Percentiles rank a stretch among this genome's conserved stretches.
Conservation (phyloP, 176 grass and related monocot genomes). For the Bonia amplexicaulis region DNA sequence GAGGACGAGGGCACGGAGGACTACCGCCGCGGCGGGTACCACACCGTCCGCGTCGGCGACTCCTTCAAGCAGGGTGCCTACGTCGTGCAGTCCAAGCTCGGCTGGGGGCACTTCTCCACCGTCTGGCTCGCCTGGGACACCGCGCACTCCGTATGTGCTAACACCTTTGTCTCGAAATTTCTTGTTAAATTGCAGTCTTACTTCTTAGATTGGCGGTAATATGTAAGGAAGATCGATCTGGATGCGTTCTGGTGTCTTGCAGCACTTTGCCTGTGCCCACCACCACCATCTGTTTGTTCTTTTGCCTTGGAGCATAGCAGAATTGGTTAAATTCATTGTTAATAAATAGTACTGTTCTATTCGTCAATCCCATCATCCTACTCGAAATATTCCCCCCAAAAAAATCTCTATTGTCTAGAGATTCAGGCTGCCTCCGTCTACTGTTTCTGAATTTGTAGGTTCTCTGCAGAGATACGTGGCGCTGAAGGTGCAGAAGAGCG, state of each 20-base stretch:
- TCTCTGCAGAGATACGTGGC: slow-evolving; percentile 79
- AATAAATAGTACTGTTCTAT: background rate
- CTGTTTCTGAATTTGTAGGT: slow-evolving; percentile 20
- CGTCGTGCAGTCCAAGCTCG: slow-evolving; percentile 91
- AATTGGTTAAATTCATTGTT: background rate
- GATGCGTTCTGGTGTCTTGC: background rate
- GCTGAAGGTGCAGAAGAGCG: slow-evolving; percentile 97
- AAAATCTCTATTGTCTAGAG: background rate
- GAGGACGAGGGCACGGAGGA: slow-evolving; percentile 98
- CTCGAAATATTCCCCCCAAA: background rate
- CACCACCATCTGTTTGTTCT: slow-evolving; percentile 29
- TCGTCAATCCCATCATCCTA: background rate
- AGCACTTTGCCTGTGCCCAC: slow-evolving; percentile 1
- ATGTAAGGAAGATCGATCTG: slow-evolving; percentile 18
- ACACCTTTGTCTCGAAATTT: background rate
- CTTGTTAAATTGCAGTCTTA: background rate
- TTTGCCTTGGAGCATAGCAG: background rate
- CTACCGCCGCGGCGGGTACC: slow-evolving; percentile 95
- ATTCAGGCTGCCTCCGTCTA: background rate
- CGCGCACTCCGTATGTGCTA: slow-evolving; percentile 56
- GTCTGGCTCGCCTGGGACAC: slow-evolving; percentile 99
- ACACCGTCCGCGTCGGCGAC: slow-evolving; percentile 80
- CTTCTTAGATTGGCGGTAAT: background rate
- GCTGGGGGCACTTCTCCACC: slow-evolving; percentile 98
- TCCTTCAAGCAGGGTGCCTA: slow-evolving; percentile 91